phyloP scores from a whole-genome alignment of 805 yeast genomes.

The Jamesozyma spencerorum region DNA sequence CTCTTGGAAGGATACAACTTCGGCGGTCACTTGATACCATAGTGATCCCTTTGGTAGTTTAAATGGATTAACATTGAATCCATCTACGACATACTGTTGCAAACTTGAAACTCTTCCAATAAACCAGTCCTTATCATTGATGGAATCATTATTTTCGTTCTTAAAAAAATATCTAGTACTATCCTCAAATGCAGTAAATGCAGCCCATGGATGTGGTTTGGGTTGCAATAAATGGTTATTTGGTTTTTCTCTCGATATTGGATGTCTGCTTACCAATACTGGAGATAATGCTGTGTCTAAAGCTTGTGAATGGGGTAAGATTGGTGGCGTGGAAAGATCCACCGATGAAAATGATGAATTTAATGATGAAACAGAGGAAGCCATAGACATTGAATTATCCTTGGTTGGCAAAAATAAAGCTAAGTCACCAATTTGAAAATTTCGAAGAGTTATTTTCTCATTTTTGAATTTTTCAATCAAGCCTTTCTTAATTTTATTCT shows the following conservation, averaged over 20 bases:
- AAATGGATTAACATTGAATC: conserved; percentile 49
- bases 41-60: conserved; percentile 49
- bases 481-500: conserved; percentile 29
- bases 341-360: conserved; percentile 30
- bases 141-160: conserved; percentile 18
- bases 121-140: conserved; percentile 62
- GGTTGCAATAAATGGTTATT: neutral
- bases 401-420: conserved; percentile 80
- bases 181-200: conserved; percentile 68
- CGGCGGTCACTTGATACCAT: conserved; percentile 59
- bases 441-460: conserved; percentile 53
- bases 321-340: conserved; percentile 28
- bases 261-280: neutral
- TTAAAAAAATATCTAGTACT: conserved; percentile 75
- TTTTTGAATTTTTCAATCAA: conserved; percentile 22
- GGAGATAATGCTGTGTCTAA: conserved; percentile 7
- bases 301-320: conserved; percentile 8
- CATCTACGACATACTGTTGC: conserved; percentile 44
- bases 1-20: conserved; percentile 9
- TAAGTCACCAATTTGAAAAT: conserved; percentile 65
- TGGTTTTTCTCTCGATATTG: conserved; percentile 8
- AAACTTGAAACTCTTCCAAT: conserved; percentile 60
- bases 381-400: conserved; percentile 18
- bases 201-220: conserved; percentile 71
- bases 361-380: conserved; percentile 18